Conservation (phyloP, 1,284 basidiomycete genomes). For the Ceratobasidium sp. region DNA sequence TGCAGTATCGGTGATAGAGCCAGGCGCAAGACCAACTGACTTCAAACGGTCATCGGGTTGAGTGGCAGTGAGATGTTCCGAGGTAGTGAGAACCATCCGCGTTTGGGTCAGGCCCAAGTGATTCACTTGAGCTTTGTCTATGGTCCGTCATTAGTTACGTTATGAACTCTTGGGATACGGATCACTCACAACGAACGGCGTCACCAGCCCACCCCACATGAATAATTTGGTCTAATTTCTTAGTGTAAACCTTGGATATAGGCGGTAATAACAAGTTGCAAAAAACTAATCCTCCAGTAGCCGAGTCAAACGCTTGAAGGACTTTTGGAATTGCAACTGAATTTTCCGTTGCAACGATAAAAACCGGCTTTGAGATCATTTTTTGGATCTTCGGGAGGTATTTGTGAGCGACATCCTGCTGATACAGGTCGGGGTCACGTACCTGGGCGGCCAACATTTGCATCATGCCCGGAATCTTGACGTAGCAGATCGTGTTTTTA, state of each 20-base stretch:
- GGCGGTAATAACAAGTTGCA: constrained; percentile 8
- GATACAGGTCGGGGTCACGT: neutral
- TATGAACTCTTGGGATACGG: neutral
- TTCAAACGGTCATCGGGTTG: neutral
- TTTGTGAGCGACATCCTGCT: neutral
- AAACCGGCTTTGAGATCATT: constrained; percentile 17
- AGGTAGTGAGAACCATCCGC: neutral
- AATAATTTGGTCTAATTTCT: constrained; percentile 14
- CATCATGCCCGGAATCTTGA: constrained; percentile 1
- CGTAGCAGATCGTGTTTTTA: constrained; percentile 28
- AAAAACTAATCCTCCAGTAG: constrained; percentile 12
- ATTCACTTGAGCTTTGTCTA: constrained; percentile 8
- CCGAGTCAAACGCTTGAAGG: constrained; percentile 9
- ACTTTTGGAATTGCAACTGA: constrained; percentile 2
- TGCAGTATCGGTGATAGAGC: too few species aligned
- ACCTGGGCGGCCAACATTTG: constrained; percentile 11
- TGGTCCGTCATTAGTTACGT: neutral
- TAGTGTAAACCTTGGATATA: neutral
- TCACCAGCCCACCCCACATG: constrained; percentile 19
- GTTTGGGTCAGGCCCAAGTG: neutral
- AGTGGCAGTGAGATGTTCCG: neutral
- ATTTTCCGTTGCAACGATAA: neutral
- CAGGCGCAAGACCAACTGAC: neutral
- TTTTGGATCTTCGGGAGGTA: neutral
- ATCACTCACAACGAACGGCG: neutral